These are phyloP conservation scores for Fusarium cyanostomum DNA, from an alignment of 2,329 filamentous ascomycete genomes.

Conservation along the genomic window DNA sequence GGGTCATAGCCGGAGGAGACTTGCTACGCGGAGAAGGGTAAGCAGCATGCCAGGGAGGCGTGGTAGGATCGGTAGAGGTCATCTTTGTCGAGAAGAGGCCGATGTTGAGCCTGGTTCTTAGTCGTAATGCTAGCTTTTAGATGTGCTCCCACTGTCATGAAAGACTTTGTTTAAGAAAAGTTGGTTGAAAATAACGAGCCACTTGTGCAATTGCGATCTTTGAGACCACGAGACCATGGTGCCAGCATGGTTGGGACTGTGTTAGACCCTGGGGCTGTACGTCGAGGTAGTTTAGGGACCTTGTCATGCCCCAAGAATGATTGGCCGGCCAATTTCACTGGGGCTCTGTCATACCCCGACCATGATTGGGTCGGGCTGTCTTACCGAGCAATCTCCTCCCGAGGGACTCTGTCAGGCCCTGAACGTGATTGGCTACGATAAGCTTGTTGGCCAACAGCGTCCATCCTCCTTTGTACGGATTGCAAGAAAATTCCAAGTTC, in stretches of 20 bases:
- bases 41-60: slow-evolving; percentile 53
- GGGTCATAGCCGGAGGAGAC: slow-evolving; percentile 40
- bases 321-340: not conserved
- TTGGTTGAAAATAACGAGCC: not conserved
- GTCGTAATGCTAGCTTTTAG: too few species aligned
- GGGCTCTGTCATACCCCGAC: not conserved
- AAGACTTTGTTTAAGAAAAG: not conserved
- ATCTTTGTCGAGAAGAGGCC: not conserved
- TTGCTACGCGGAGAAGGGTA: slow-evolving; percentile 49
- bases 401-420: not conserved
- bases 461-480: too few species aligned
- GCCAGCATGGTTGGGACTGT: not conserved
- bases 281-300: not conserved
- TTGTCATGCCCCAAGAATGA: slow-evolving; percentile 7
- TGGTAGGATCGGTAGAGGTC: not conserved
- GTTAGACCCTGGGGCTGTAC: not conserved
- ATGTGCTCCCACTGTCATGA: not conserved
- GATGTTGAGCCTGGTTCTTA: not conserved
- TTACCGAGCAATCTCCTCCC: not conserved
- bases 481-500: too few species aligned
- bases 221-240: not conserved
- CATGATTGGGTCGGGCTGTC: not conserved
- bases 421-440: not conserved
- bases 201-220: not conserved
- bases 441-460: too few species aligned